phyloP scores from a whole-genome alignment of 2,329 filamentous ascomycete species.

The Venturia pyrina region DNA sequence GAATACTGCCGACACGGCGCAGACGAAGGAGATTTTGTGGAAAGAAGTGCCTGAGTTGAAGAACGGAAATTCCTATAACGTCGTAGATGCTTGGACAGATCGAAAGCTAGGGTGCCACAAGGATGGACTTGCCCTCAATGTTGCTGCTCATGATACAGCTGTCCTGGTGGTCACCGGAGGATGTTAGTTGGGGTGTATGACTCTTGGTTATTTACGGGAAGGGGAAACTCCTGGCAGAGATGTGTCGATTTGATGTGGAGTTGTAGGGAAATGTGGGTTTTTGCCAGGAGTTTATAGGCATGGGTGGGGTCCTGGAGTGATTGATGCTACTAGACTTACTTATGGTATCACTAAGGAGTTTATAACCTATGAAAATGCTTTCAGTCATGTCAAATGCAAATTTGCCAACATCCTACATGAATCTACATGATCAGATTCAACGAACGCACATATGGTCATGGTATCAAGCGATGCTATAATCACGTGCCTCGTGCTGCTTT shows the following conservation, averaged over 20 bases:
- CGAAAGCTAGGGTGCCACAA: conserved; percentile 22
- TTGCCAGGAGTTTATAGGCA: not conserved
- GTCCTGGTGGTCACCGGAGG: conserved; percentile 5
- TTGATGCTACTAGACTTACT: no score
- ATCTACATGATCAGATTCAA: not conserved
- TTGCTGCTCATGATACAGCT: conserved; percentile 8
- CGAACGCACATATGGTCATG: not conserved
- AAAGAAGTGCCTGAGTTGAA: conserved; percentile 35
- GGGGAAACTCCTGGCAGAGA: not conserved
- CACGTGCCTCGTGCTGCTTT: not conserved
- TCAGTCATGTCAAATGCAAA: not conserved
- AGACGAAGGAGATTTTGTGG: conserved; percentile 30
- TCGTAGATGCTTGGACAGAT: conserved; percentile 39
- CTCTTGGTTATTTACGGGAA: not conserved
- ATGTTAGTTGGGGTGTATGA: not conserved
- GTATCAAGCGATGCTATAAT: not conserved
- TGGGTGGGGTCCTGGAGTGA: not conserved
- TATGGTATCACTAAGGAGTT: not conserved
- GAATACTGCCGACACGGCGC: conserved; percentile 30
- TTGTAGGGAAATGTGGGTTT: not conserved
- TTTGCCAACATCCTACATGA: not conserved
- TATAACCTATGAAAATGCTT: not conserved
- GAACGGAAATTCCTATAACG: conserved; percentile 24
- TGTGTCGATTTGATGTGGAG: not conserved
- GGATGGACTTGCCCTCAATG: not conserved